Evolutionary conservation across 257 asterid genomes (phyloP).

Genomic region (Nicotiana sylvestris): DNA sequence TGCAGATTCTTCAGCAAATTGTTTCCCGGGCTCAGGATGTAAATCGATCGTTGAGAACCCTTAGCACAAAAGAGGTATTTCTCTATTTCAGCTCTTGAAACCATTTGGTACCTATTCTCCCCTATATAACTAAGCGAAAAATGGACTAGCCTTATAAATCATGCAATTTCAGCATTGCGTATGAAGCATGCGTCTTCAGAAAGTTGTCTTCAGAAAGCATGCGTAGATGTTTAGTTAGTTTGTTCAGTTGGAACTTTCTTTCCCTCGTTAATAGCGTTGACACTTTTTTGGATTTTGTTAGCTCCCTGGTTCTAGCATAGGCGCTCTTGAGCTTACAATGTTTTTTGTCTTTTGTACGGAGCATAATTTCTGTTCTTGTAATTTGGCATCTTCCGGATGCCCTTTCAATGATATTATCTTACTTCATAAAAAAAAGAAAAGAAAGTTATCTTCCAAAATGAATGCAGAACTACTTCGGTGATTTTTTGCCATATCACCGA

Average conservation of each 20-base stretch:
- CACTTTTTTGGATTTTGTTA: too few species aligned
- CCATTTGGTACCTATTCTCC: neutral
- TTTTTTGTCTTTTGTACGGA: too few species aligned
- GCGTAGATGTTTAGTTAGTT: too few species aligned
- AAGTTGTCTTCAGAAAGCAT: neutral
- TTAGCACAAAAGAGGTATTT: slow-evolving; percentile 88
- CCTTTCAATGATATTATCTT: too few species aligned
- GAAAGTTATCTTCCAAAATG: neutral
- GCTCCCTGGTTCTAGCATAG: too few species aligned
- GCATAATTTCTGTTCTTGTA: too few species aligned
- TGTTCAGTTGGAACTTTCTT: too few species aligned
- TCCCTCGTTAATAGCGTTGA: too few species aligned
- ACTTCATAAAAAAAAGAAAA: too few species aligned
- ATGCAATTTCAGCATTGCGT: neutral
- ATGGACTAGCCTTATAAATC: neutral
- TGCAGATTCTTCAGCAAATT: slow-evolving; percentile 85
- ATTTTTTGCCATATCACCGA: neutral
- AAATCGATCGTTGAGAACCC: slow-evolving; percentile 66
- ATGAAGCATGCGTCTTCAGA: neutral
- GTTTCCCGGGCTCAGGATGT: slow-evolving; percentile 66
- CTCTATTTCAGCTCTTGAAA: neutral
- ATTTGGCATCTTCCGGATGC: too few species aligned
- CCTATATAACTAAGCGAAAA: neutral
- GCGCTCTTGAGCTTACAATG: too few species aligned
- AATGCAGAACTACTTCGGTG: neutral